These are phyloP conservation scores for Botrytis sinoallii DNA, from an alignment of 2,329 filamentous ascomycete genomes.

Conservation along the genomic window DNA sequence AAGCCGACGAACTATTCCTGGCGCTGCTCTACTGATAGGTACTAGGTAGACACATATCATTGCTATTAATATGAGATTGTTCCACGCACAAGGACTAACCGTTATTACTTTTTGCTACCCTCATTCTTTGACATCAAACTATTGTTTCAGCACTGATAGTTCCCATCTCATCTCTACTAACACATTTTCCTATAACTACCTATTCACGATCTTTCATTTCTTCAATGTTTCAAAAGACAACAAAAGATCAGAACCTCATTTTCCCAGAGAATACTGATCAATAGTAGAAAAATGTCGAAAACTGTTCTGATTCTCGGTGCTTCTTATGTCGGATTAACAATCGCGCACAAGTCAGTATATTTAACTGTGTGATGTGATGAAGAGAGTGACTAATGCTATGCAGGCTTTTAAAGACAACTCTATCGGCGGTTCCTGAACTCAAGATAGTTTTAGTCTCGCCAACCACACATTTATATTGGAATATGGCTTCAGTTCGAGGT, in stretches of 20 bases:
- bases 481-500: constrained; percentile 47
- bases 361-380: not conserved
- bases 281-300: constrained; percentile 27
- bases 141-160: constrained; percentile 14
- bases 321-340: constrained; percentile 51
- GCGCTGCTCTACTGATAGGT: not conserved
- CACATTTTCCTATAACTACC: not conserved
- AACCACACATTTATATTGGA: constrained; percentile 50
- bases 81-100: not conserved
- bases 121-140: constrained; percentile 9
- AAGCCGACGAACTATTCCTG: not conserved
- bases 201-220: not conserved
- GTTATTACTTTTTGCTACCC: constrained; percentile 5
- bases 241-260: not conserved
- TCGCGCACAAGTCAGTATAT: constrained; percentile 46
- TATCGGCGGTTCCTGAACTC: constrained; percentile 41
- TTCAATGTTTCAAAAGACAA: not conserved
- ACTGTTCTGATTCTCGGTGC: constrained; percentile 52
- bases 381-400: not conserved
- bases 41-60: not conserved
- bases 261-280: not conserved
- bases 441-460: constrained; percentile 54
- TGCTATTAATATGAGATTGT: not conserved
- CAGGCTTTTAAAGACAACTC: constrained; percentile 46
- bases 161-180: not conserved